Percentiles rank a stretch among this genome's conserved stretches.
Conservation (phyloP, 306 rosid genomes). For the Cucumis cinereus region DNA sequence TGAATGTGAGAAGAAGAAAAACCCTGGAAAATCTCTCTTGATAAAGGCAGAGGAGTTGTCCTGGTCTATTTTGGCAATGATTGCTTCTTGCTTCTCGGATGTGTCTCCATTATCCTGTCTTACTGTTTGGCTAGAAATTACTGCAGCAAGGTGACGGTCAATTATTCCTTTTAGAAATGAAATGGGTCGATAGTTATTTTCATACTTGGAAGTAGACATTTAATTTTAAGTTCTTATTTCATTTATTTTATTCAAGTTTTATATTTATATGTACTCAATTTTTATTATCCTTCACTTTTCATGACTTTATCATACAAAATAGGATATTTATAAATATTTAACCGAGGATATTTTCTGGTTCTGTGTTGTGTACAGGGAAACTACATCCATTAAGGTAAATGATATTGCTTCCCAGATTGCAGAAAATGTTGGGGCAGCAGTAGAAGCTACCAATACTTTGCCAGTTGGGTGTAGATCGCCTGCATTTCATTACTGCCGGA, state of each 20-base stretch:
- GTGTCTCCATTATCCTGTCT: constrained; percentile 83
- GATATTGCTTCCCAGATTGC: constrained; percentile 88
- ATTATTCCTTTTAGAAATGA: not conserved
- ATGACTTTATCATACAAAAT: not conserved
- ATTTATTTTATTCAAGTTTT: not conserved
- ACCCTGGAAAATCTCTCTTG: constrained; percentile 79
- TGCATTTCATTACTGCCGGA: constrained; percentile 70
- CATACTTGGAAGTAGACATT: not conserved
- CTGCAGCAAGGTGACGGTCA: constrained; percentile 76
- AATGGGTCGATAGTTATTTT: not conserved
- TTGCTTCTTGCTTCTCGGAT: constrained; percentile 88
- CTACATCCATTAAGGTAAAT: constrained; percentile 87
- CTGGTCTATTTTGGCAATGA: constrained; percentile 90
- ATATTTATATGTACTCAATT: not conserved
- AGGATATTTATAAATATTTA: not conserved
- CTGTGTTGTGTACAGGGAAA: constrained; percentile 58
- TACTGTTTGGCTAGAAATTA: constrained; percentile 90
- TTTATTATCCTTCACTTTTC: not conserved
- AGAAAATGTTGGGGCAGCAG: constrained; percentile 79
- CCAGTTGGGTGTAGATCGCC: constrained; percentile 46
- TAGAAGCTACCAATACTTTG: constrained; percentile 65
- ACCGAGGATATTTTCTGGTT: constrained; percentile 14
- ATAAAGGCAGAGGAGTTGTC: constrained; percentile 84
- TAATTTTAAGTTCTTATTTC: not conserved
- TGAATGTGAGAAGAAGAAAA: constrained; percentile 62